Conservation (phyloP, 441 rosid genomes). For the Flueggea neowawraea region DNA sequence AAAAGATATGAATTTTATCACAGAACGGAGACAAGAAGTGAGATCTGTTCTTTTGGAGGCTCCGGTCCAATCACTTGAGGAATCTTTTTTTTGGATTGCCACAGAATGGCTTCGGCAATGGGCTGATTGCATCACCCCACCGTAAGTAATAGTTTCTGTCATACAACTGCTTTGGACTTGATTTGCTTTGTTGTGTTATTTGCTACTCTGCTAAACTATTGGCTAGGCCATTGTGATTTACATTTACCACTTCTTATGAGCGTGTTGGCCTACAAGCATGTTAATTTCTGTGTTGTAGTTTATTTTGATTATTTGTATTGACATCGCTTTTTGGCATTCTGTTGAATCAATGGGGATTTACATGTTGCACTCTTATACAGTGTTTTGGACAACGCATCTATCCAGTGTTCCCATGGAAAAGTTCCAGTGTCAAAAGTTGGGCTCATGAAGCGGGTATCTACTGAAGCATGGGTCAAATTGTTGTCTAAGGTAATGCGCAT, state of each 20-base stretch:
- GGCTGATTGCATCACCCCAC: conserved; percentile 72
- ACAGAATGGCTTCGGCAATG: conserved; percentile 94
- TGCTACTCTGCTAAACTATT: neutral
- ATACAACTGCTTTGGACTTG: neutral
- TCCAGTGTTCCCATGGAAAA: conserved; percentile 87
- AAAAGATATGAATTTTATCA: conserved; percentile 45
- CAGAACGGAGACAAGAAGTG: conserved; percentile 80
- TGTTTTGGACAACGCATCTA: conserved; percentile 64
- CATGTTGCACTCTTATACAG: conserved; percentile 31
- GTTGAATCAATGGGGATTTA: neutral
- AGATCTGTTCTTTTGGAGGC: conserved; percentile 84
- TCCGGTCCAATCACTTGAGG: conserved; percentile 65
- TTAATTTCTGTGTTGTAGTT: no score
- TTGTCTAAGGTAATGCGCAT: conserved; percentile 55
- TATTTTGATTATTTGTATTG: neutral
- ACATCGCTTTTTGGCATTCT: neutral
- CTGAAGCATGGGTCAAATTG: conserved; percentile 76
- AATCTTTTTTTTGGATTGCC: conserved; percentile 76
- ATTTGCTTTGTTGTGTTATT: neutral
- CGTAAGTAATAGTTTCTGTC: conserved; percentile 46
- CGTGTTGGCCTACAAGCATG: no score
- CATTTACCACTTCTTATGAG: no score
- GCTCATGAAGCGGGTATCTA: conserved; percentile 76
- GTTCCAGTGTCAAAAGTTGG: conserved; percentile 68
- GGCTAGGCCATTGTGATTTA: no score